Percentiles rank a stretch among this genome's conserved stretches.
These are phyloP conservation scores for Chrysoporthe deuterocubensis DNA, from an alignment of 2,329 filamentous ascomycete genomes.

Conservation along the genomic window DNA sequence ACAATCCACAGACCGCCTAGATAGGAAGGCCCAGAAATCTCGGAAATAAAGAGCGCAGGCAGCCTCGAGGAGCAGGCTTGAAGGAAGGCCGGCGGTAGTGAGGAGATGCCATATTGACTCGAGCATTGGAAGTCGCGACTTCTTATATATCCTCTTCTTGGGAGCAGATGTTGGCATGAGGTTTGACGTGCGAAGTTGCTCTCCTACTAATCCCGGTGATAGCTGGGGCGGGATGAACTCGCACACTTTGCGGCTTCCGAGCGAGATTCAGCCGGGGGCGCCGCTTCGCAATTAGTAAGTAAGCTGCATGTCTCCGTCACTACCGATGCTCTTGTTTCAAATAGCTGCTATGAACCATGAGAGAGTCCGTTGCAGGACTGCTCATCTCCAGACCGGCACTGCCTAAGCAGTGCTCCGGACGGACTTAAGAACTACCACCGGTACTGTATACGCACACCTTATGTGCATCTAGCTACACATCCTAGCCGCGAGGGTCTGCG, in stretches of 20 bases:
- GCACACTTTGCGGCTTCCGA: slow-evolving; percentile 1
- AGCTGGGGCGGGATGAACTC: background rate
- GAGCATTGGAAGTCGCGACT: background rate
- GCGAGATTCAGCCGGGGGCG: background rate
- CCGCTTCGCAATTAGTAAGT: background rate
- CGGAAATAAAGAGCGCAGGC: background rate
- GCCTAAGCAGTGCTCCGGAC: too few species aligned
- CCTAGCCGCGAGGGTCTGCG: too few species aligned
- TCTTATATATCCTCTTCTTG: background rate
- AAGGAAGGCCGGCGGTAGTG: background rate
- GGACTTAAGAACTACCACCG: too few species aligned
- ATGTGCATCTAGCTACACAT: too few species aligned
- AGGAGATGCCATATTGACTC: background rate
- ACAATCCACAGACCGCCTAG: too few species aligned
- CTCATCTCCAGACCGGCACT: too few species aligned
- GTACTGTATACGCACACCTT: too few species aligned
- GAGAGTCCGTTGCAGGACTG: too few species aligned
- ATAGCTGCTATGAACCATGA: too few species aligned
- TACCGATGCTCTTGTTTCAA: background rate
- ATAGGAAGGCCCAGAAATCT: background rate
- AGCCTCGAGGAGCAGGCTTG: background rate
- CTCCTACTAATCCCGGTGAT: background rate
- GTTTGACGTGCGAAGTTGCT: background rate
- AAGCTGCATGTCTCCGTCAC: background rate
- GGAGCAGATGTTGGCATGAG: background rate